These are phyloP conservation scores for Myriosclerotinia duriaeana DNA, from an alignment of 2,329 filamentous ascomycete species.

Conservation along the genomic window DNA sequence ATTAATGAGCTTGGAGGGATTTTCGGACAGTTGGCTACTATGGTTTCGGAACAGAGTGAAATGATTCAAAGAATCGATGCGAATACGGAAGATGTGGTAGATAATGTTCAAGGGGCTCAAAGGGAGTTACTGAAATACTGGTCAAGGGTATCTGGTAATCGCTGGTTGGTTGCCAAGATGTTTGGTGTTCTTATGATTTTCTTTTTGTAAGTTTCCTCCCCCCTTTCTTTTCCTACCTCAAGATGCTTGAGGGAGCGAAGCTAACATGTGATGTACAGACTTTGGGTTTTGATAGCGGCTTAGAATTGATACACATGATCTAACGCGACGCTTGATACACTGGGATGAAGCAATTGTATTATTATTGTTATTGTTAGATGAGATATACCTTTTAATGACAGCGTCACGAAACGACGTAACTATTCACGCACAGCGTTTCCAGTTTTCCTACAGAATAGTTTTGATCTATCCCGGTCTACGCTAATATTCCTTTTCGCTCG, in stretches of 20 bases:
- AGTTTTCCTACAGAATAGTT: too few relatives aligned
- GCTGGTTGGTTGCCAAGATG: conserved; percentile 90
- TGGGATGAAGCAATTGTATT: conserved; percentile 5
- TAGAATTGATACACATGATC: conserved; percentile 15
- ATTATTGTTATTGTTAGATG: conserved; percentile 9
- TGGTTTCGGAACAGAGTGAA: conserved; percentile 96
- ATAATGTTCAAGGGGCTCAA: conserved; percentile 97
- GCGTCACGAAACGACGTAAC: background rate
- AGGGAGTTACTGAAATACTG: conserved; percentile 96
- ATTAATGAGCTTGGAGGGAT: conserved; percentile 90
- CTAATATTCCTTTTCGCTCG: too few relatives aligned
- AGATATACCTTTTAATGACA: conserved; percentile 18
- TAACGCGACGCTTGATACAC: background rate
- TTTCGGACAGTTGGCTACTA: conserved; percentile 89
- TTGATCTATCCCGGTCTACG: too few relatives aligned
- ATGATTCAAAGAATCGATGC: conserved; percentile 98
- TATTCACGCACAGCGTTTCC: background rate
- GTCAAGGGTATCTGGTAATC: conserved; percentile 88
- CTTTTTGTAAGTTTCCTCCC: conserved; percentile 58
- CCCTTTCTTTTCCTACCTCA: background rate
- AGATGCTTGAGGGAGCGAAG: background rate
- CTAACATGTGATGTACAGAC: conserved; percentile 28
- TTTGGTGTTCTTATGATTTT: conserved; percentile 94
- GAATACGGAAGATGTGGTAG: conserved; percentile 95
- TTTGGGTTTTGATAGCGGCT: conserved; percentile 37